phyloP scores from a whole-genome alignment of 2,329 filamentous ascomycete genomes.

The Chalara sp. region DNA sequence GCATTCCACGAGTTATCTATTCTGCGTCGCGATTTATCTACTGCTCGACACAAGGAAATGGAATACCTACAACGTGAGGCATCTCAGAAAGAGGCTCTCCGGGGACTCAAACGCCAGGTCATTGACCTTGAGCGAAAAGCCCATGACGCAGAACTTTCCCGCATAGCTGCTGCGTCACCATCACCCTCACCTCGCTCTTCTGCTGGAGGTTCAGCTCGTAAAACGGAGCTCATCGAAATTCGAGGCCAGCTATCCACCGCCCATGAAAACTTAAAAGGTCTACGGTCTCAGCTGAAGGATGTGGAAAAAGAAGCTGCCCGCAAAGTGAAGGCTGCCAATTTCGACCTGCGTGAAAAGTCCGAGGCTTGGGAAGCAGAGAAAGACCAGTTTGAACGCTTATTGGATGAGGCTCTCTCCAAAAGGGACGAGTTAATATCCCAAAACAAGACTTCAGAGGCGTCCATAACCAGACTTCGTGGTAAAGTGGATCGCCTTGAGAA shows the following conservation, averaged over 20 bases:
- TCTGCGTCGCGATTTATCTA: constrained; percentile 55
- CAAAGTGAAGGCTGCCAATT: constrained; percentile 37
- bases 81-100: constrained; percentile 54
- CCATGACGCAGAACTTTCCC: constrained; percentile 55
- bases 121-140: constrained; percentile 60
- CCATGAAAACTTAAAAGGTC: constrained; percentile 52
- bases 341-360: constrained; percentile 44
- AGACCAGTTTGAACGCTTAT: constrained; percentile 30
- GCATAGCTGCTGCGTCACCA: constrained; percentile 36
- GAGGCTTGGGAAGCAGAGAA: constrained; percentile 29
- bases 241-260: constrained; percentile 54
- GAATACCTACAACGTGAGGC: constrained; percentile 60
- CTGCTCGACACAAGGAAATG: constrained; percentile 58
- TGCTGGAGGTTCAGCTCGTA: constrained; percentile 42
- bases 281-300: constrained; percentile 41
- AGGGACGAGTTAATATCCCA: constrained; percentile 32
- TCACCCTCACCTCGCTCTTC: constrained; percentile 36
- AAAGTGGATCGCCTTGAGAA: constrained; percentile 36
- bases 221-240: constrained; percentile 51
- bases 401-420: constrained; percentile 38
- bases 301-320: constrained; percentile 34
- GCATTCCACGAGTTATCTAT: constrained; percentile 48
- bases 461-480: constrained; percentile 41
- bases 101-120: constrained; percentile 57
- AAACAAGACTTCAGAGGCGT: constrained; percentile 37